Conservation (phyloP, 345 rosid species). For the Lepidium africanum region DNA sequence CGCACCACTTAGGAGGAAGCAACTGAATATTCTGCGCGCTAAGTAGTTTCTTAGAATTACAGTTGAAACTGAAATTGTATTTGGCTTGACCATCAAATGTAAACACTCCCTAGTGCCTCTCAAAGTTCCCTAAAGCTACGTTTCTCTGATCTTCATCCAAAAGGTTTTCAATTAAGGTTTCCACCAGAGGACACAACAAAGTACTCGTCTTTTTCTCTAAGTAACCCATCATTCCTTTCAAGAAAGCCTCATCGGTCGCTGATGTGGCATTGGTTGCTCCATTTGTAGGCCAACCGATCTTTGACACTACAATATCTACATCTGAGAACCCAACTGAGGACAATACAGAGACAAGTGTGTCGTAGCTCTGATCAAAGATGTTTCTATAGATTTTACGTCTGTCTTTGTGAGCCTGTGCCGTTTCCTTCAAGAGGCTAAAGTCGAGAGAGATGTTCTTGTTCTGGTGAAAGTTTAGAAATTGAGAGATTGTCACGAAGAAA, state of each 20-base stretch:
- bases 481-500: slow-evolving; percentile 67
- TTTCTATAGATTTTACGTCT: slow-evolving; percentile 52
- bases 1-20: slow-evolving; percentile 84
- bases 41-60: slow-evolving; percentile 40
- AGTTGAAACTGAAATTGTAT: slow-evolving; percentile 51
- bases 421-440: slow-evolving; percentile 62
- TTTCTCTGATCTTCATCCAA: slow-evolving; percentile 71
- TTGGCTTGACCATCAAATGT: slow-evolving; percentile 96
- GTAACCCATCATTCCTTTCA: slow-evolving; percentile 57
- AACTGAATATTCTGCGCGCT: slow-evolving; percentile 68
- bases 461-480: slow-evolving; percentile 45
- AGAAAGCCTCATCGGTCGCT: slow-evolving; percentile 44
- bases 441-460: slow-evolving; percentile 68
- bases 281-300: slow-evolving; percentile 96
- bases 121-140: slow-evolving; percentile 54
- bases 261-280: slow-evolving; percentile 71
- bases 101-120: slow-evolving; percentile 89
- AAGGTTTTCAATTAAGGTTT: slow-evolving; percentile 60
- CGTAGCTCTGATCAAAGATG: slow-evolving; percentile 71
- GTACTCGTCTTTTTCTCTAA: slow-evolving; percentile 59
- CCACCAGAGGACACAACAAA: slow-evolving; percentile 47
- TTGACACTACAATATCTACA: slow-evolving; percentile 52
- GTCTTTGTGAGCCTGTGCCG: slow-evolving; percentile 45
- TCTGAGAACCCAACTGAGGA: slow-evolving; percentile 54
- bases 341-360: slow-evolving; percentile 55